A percentile compares a stretch with the other conserved stretches of the same genome.
Conservation (phyloP, 2,329 filamentous ascomycete genomes). For the Dryadomyces sulphureus region DNA sequence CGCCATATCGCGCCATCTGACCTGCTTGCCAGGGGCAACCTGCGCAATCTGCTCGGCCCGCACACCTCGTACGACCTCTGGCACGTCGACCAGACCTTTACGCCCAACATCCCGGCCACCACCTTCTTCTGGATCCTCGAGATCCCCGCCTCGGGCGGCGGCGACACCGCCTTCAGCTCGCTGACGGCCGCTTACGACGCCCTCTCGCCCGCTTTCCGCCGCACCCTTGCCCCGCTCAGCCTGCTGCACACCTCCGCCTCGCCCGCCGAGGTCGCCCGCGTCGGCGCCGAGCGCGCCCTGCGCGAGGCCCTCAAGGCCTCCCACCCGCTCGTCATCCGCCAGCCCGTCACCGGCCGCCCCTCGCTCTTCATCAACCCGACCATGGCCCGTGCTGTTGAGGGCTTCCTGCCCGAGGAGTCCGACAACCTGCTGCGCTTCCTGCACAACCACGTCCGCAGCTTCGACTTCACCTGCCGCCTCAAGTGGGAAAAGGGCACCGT, state of each 20-base stretch:
- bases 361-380: conserved; percentile 56
- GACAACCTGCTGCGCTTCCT: conserved; percentile 35
- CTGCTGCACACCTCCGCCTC: conserved; percentile 43
- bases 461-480: conserved; percentile 30
- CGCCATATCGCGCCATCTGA: not conserved
- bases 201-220: conserved; percentile 62
- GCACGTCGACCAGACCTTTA: conserved; percentile 84
- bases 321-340: conserved; percentile 70
- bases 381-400: conserved; percentile 39
- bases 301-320: conserved; percentile 43
- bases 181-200: conserved; percentile 67
- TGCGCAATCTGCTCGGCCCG: conserved; percentile 31
- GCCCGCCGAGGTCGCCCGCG: conserved; percentile 5
- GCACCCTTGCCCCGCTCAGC: conserved; percentile 59
- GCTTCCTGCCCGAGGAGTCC: conserved; percentile 74
- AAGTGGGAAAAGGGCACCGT: conserved; percentile 30
- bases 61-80: conserved; percentile 74
- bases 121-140: conserved; percentile 82
- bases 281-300: conserved; percentile 4
- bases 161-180: conserved; percentile 69
- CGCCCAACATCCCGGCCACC: conserved; percentile 75
- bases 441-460: conserved; percentile 26
- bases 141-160: conserved; percentile 57
- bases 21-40: conserved; percentile 18
- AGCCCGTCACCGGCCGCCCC: conserved; percentile 72